Evolutionary conservation across 495 filamentous ascomycete genomes (phyloP).

Genomic region (Penicillium robsamsonii): DNA sequence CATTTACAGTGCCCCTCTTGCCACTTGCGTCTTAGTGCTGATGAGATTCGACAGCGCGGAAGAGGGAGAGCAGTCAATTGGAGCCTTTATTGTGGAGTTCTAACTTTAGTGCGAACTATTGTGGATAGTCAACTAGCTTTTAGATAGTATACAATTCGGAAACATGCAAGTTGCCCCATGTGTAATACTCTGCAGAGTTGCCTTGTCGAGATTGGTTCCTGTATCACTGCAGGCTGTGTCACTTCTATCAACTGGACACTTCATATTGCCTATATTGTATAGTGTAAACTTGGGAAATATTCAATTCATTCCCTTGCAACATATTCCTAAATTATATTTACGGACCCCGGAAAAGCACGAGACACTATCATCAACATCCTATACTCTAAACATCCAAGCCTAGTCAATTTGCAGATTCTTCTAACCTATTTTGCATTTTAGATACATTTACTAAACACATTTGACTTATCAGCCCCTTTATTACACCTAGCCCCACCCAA

Average conservation of each 20-base stretch:
- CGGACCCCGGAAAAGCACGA: neutral
- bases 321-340: too few species aligned
- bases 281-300: neutral
- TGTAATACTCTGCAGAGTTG: neutral
- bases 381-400: neutral
- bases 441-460: neutral
- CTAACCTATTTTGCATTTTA: neutral
- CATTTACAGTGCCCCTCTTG: neutral
- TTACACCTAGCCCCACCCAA: neutral
- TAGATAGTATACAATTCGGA: too few species aligned
- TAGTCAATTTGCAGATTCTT: neutral
- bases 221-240: neutral
- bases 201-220: neutral
- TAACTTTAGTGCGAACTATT: neutral
- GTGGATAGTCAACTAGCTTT: too few species aligned
- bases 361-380: neutral
- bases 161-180: neutral
- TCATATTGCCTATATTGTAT: neutral
- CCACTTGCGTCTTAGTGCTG: conserved; percentile 1
- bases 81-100: neutral
- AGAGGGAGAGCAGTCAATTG: neutral
- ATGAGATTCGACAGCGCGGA: conserved; percentile 7
- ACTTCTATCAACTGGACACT: neutral
- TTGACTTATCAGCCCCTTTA: neutral
- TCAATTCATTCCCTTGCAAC: neutral